These are phyloP conservation scores for Bruguiera parviflora DNA, from an alignment of 345 rosid genomes.

Conservation along the genomic window DNA sequence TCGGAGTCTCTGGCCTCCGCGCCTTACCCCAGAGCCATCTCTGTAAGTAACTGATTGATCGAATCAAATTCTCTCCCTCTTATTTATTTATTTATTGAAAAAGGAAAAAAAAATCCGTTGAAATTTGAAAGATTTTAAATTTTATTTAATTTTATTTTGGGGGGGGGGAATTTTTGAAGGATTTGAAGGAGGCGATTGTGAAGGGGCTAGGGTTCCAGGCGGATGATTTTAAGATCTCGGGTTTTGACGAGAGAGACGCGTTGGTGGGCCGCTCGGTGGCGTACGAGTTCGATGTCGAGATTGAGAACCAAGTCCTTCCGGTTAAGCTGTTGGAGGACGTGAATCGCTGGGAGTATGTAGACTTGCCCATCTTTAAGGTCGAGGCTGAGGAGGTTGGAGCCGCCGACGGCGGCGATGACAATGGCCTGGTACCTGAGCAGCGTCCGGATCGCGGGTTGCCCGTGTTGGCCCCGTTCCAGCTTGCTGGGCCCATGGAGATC, in stretches of 20 bases:
- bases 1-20: conserved; percentile 41
- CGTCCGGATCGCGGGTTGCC: conserved; percentile 43
- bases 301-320: conserved; percentile 65
- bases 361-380: conserved; percentile 68
- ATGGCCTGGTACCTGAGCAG: conserved; percentile 35
- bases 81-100: not conserved
- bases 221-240: conserved; percentile 67
- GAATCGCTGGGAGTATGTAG: conserved; percentile 81
- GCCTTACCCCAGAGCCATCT: conserved; percentile 67
- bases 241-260: conserved; percentile 78
- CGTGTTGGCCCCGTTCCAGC: conserved; percentile 85
- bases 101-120: not conserved
- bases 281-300: conserved; percentile 72
- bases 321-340: conserved; percentile 90
- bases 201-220: conserved; percentile 78
- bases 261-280: conserved; percentile 81
- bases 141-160: not conserved
- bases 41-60: conserved; percentile 34
- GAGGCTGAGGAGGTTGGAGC: conserved; percentile 40
- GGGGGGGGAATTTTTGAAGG: conserved; percentile 35
- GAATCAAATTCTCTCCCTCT: not conserved
- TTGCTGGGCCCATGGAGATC: conserved; percentile 93
- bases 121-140: not conserved
- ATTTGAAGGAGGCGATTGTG: conserved; percentile 84
- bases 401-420: conserved; percentile 19